Evolutionary conservation across 2,329 filamentous ascomycete genomes (phyloP).

Genomic region (Stemphylium vesicarium): DNA sequence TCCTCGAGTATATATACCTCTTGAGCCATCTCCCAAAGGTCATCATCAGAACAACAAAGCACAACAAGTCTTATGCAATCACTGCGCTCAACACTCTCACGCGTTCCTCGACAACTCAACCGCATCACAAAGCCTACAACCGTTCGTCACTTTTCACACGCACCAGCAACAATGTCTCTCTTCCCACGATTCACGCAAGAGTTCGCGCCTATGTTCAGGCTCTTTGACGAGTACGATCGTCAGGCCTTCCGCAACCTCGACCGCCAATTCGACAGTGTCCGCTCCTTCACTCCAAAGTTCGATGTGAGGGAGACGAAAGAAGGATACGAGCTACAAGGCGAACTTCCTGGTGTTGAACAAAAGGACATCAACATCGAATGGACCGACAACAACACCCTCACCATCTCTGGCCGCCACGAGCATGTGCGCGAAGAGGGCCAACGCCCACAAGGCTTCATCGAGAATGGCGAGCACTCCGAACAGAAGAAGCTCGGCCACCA

Average conservation of each 20-base stretch:
- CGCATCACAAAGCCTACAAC: conserved; percentile 37
- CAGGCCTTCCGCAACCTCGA: conserved; percentile 38
- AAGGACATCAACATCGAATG: conserved; percentile 80
- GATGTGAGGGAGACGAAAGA: conserved; percentile 74
- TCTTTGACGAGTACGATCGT: conserved; percentile 57
- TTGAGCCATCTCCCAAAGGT: conserved; percentile 9
- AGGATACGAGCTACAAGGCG: conserved; percentile 78
- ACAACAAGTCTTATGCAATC: conserved; percentile 45
- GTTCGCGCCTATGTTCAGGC: conserved; percentile 54
- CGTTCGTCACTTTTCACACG: conserved; percentile 28
- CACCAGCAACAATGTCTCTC: conserved; percentile 49
- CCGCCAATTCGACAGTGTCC: conserved; percentile 41
- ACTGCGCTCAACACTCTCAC: conserved; percentile 41
- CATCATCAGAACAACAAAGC: conserved; percentile 40
- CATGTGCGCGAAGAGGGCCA: conserved; percentile 65
- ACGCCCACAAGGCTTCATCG: conserved; percentile 56
- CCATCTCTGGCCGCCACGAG: conserved; percentile 73
- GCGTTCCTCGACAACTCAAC: conserved; percentile 40
- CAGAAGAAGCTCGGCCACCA: conserved; percentile 41
- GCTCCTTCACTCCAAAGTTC: conserved; percentile 76
- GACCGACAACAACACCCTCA: conserved; percentile 74
- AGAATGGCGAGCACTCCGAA: conserved; percentile 40
- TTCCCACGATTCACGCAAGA: conserved; percentile 52
- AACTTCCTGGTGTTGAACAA: conserved; percentile 77
- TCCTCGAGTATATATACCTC: conserved; percentile 38